These are phyloP conservation scores for Skeletonema grethae DNA, from an alignment of 108 stramenopile species.

Conservation along the genomic window DNA sequence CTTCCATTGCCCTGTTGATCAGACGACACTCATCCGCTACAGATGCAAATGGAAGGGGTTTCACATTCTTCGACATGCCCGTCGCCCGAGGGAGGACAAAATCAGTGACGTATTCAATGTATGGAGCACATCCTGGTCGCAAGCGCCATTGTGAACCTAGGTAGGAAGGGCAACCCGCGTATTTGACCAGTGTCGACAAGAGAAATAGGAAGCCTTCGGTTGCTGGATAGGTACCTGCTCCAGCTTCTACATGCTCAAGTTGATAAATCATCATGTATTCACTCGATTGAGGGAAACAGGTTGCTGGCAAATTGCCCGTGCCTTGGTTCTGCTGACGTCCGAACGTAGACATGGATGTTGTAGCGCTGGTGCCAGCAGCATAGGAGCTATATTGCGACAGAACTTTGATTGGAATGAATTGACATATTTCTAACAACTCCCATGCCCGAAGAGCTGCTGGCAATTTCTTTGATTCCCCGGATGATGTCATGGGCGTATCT, in stretches of 20 bases:
- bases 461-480: constrained; percentile 20
- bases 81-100: constrained; percentile 74
- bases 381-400: constrained; percentile 60
- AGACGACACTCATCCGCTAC: constrained; percentile 65
- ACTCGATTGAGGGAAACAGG: constrained; percentile 39
- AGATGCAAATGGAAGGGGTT: constrained; percentile 56
- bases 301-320: constrained; percentile 16
- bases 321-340: constrained; percentile 13
- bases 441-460: constrained; percentile 57
- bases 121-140: constrained; percentile 77
- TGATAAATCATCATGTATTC: constrained; percentile 76
- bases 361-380: constrained; percentile 24
- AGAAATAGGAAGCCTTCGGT: constrained; percentile 82
- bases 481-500: neutral
- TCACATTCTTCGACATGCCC: constrained; percentile 42
- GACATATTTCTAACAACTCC: constrained; percentile 76
- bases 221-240: constrained; percentile 67
- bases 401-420: constrained; percentile 66
- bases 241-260: constrained; percentile 80
- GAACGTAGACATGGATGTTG: constrained; percentile 17
- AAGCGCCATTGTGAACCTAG: constrained; percentile 72
- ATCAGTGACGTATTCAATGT: constrained; percentile 76
- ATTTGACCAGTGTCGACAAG: constrained; percentile 62
- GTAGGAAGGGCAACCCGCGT: constrained; percentile 64
- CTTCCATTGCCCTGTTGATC: constrained; percentile 62